Percentiles rank a stretch among this genome's conserved stretches.
Evolutionary conservation across 2,329 filamentous ascomycete genomes (phyloP).

Genomic region (Aspergillus fischeri): DNA sequence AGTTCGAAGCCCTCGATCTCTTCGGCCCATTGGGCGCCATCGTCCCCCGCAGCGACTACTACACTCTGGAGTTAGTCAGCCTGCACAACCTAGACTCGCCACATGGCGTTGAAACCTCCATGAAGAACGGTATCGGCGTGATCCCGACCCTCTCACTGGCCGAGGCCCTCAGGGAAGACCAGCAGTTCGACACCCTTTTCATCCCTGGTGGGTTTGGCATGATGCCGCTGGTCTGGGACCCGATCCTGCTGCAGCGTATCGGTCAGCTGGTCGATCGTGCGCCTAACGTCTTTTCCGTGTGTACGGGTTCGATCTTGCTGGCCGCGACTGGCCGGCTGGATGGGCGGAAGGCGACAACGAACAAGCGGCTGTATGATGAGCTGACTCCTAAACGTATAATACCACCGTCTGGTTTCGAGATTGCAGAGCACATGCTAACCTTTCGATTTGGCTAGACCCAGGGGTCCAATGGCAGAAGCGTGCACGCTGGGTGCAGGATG

Average conservation of each 20-base stretch:
- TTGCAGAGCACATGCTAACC: not conserved
- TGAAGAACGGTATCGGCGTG: constrained; percentile 22
- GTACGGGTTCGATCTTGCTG: constrained; percentile 59
- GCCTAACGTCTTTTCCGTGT: constrained; percentile 58
- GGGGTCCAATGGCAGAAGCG: not conserved
- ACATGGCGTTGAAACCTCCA: constrained; percentile 26
- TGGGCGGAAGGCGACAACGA: constrained; percentile 60
- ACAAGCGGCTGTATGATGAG: constrained; percentile 46
- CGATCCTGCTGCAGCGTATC: constrained; percentile 23
- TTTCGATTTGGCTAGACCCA: not conserved
- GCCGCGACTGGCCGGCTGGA: constrained; percentile 59
- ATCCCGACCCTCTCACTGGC: constrained; percentile 55
- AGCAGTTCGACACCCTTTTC: constrained; percentile 59
- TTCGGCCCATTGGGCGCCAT: constrained; percentile 46
- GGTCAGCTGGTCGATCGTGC: constrained; percentile 35
- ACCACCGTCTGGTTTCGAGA: rapidly evolving
- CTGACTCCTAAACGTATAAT: not conserved
- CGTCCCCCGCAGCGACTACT: constrained; percentile 17
- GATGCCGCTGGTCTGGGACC: constrained; percentile 1
- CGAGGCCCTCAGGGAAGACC: constrained; percentile 44
- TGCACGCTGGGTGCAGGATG: not conserved
- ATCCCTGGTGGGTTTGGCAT: constrained; percentile 60
- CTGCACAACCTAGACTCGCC: constrained; percentile 27
- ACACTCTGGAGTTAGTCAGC: constrained; percentile 26
- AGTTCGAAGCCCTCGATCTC: constrained; percentile 41